phyloP scores from a whole-genome alignment of 768 basidiomycete genomes.

The Russula vinacea region DNA sequence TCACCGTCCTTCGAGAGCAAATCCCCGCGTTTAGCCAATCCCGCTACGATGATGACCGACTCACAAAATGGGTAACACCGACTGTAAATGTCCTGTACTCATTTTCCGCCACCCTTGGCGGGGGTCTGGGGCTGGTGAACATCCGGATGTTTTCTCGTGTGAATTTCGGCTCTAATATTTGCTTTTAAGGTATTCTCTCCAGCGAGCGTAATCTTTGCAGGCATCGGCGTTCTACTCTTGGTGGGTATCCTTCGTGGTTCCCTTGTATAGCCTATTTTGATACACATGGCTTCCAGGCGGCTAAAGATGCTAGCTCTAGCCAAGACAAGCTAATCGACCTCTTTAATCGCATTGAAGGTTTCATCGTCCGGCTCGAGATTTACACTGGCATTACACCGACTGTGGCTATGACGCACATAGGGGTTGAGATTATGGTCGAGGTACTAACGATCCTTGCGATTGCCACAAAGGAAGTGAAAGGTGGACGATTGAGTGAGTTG shows the following conservation, averaged over 20 bases:
- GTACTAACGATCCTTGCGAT: not conserved
- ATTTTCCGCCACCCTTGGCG: not conserved
- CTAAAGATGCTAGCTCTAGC: not conserved
- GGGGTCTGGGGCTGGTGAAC: not conserved
- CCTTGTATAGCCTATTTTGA: not conserved
- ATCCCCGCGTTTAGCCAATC: not conserved
- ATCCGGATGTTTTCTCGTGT: not conserved
- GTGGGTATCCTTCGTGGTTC: not conserved
- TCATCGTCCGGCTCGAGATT: conserved; percentile 7
- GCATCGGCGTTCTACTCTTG: not conserved
- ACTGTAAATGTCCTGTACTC: not conserved
- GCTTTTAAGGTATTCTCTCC: not conserved
- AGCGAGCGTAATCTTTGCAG: not conserved
- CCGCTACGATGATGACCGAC: not conserved
- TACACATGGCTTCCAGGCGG: not conserved
- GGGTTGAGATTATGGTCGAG: not conserved
- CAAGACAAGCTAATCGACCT: not conserved
- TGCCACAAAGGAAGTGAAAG: not conserved
- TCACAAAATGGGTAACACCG: not conserved
- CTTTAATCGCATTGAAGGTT: not conserved
- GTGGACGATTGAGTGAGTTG: conserved; percentile 1
- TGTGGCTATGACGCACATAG: not conserved
- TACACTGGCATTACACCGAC: not conserved
- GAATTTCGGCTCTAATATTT: not conserved
- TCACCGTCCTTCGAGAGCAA: not conserved